Evolutionary conservation across 768 basidiomycete genomes (phyloP), one percentile per base, ranked within the genome.

Genomic region (Collybiopsis confluens): DNA sequence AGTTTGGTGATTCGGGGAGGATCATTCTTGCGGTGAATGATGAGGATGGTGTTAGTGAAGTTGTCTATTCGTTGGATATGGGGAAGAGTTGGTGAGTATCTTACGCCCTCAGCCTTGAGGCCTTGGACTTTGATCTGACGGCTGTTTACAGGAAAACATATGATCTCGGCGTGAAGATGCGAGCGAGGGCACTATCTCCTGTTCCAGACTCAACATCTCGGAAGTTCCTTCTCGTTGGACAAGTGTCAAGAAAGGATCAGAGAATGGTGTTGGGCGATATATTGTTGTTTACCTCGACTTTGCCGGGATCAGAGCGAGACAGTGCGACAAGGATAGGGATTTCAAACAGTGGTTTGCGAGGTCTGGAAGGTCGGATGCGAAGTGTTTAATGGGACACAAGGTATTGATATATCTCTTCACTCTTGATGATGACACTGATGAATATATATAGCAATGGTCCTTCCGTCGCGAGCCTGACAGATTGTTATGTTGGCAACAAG

Each of bases 371-470:
- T 75, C 76, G n/a, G n/a, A n/a, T n/a, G n/a, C n/a, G 33, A 80
- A 91, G 59, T 98, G 96, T 68, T 70, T 98, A 20, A 95, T 98
- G 92, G 96, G 96, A 1, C 92, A 90, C 64, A 93, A 90, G 80
- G 92, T 90, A 49, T 46, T 5, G 13, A 13, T 33, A 5, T 33
- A 6, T 33, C 13, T 33, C 5, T 33, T 33, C n/a, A n/a, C n/a
- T n/a, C n/a, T n/a, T n/a, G n/a, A n/a, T n/a, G n/a, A n/a, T n/a
- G n/a, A n/a, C n/a, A n/a, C n/a, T n/a, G n/a, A n/a, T n/a, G n/a
- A n/a, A n/a, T n/a, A n/a, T n/a, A n/a, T n/a, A n/a, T n/a, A 95
- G 91, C 96, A 98, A 88, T 98, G 89, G 86, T 99, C 95, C 68
- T 77, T 69, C 49, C 82, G 97, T 20, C 79, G 94, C 65, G 98